These are phyloP conservation scores for Jamesozyma jinghongensis DNA, from an alignment of 805 yeast genomes.

Conservation along the genomic window DNA sequence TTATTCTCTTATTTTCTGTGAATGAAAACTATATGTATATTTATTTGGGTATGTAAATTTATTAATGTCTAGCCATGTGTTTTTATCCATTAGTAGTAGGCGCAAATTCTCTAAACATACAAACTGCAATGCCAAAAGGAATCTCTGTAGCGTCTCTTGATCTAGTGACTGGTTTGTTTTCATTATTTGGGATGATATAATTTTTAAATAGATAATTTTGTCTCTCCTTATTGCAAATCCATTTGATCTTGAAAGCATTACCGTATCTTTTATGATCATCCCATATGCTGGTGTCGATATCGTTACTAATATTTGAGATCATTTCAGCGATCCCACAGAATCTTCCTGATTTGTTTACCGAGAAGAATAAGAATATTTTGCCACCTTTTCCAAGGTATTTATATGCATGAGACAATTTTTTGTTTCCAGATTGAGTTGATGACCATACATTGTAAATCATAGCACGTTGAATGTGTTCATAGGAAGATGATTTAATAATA, in stretches of 20 bases:
- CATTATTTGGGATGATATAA: slow-evolving; percentile 38
- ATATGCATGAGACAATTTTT: slow-evolving; percentile 40
- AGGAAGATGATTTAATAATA: slow-evolving; percentile 46
- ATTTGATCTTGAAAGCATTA: slow-evolving; percentile 44
- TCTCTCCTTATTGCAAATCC: slow-evolving; percentile 44
- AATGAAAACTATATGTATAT: no score
- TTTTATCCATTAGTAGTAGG: not conserved
- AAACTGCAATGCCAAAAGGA: slow-evolving; percentile 39
- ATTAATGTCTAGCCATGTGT: no score
- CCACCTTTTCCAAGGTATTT: slow-evolving; percentile 10
- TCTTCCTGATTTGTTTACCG: slow-evolving; percentile 48
- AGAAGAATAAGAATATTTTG: slow-evolving; percentile 43
- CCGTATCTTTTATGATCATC: slow-evolving; percentile 40
- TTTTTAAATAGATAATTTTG: slow-evolving; percentile 41
- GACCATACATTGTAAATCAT: slow-evolving; percentile 47
- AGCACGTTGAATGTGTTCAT: slow-evolving; percentile 42
- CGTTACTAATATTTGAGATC: slow-evolving; percentile 28
- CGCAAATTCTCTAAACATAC: slow-evolving; percentile 32
- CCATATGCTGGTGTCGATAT: slow-evolving; percentile 36
- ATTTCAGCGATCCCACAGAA: slow-evolving; percentile 54
- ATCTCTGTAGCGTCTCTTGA: slow-evolving; percentile 57
- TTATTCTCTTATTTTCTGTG: no score
- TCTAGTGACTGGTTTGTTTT: slow-evolving; percentile 43
- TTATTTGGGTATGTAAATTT: no score
- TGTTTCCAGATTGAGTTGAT: slow-evolving; percentile 49